Evolutionary conservation across 106 monocot species (phyloP).

Genomic region (Amphibolis antarctica): DNA sequence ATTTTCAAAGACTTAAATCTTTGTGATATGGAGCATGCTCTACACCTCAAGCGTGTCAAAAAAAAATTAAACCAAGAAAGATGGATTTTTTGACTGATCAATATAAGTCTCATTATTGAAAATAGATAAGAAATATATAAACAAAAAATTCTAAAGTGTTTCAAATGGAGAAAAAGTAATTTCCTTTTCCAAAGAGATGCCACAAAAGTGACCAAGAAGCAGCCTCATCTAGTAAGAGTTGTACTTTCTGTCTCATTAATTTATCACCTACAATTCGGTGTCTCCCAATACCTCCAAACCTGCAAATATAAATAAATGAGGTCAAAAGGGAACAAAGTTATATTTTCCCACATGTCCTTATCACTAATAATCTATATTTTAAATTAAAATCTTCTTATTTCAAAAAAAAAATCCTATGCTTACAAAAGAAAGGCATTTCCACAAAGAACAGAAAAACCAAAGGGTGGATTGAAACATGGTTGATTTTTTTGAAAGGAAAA

Average conservation of each 20-base stretch:
- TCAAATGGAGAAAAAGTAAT: constrained; percentile 2
- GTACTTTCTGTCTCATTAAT: constrained; percentile 83
- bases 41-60: too few species aligned
- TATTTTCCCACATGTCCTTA: not conserved
- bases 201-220: constrained; percentile 99
- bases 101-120: not conserved
- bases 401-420: too few species aligned
- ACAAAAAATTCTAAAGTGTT: not conserved
- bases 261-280: constrained; percentile 83
- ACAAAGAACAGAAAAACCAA: too few species aligned
- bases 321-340: not conserved
- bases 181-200: constrained; percentile 99
- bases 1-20: too few species aligned
- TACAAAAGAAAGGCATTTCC: too few species aligned
- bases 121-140: constrained; percentile 3
- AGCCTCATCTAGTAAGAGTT: constrained; percentile 79
- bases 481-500: too few species aligned
- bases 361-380: too few species aligned
- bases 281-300: constrained; percentile 43
- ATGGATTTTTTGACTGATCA: too few species aligned
- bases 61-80: too few species aligned
- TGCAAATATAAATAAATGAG: constrained; percentile 15
- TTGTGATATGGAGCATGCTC: too few species aligned
- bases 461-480: too few species aligned
- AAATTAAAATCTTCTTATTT: too few species aligned